Percentiles rank a stretch among this genome's conserved stretches.
These are phyloP conservation scores for Aristolochia californica DNA, from an alignment of 164 flowering plant species.

Conservation along the genomic window DNA sequence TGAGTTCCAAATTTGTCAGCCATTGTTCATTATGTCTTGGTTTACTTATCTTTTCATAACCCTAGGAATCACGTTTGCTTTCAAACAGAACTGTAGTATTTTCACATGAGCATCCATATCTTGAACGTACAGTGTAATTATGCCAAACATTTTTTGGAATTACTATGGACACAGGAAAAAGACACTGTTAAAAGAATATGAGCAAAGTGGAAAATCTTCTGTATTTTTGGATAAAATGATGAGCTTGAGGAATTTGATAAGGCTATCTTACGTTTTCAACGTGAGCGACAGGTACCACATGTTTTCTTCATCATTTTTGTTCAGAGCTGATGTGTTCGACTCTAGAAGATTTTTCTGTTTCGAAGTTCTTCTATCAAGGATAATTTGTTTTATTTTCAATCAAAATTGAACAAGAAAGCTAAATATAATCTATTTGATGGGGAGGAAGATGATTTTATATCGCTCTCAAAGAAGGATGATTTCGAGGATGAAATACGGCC, in stretches of 20 bases:
- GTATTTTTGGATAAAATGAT: constrained; percentile 69
- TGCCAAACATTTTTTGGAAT: no score
- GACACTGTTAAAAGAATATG: constrained; percentile 78
- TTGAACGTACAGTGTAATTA: no score
- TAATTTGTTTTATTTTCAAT: constrained; percentile 22
- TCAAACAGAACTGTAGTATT: no score
- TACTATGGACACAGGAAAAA: constrained; percentile 52
- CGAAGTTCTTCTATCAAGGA: no score
- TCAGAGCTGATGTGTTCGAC: no score
- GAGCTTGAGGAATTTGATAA: constrained; percentile 76
- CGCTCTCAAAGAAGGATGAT: constrained; percentile 56
- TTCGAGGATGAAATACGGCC: constrained; percentile 59
- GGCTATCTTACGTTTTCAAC: constrained; percentile 84
- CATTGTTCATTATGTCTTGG: no score
- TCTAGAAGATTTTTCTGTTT: no score
- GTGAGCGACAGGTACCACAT: constrained; percentile 55
- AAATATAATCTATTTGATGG: constrained; percentile 85
- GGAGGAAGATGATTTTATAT: constrained; percentile 65
- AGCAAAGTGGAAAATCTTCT: constrained; percentile 73
- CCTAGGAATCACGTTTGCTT: no score
- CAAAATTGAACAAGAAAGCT: constrained; percentile 50
- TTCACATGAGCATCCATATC: no score
- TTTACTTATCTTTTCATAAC: no score
- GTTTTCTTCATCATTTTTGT: neutral
- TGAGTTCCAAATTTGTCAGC: no score